phyloP scores from a whole-genome alignment of 495 filamentous ascomycete genomes.

The Saxophila tyrrhenica region DNA sequence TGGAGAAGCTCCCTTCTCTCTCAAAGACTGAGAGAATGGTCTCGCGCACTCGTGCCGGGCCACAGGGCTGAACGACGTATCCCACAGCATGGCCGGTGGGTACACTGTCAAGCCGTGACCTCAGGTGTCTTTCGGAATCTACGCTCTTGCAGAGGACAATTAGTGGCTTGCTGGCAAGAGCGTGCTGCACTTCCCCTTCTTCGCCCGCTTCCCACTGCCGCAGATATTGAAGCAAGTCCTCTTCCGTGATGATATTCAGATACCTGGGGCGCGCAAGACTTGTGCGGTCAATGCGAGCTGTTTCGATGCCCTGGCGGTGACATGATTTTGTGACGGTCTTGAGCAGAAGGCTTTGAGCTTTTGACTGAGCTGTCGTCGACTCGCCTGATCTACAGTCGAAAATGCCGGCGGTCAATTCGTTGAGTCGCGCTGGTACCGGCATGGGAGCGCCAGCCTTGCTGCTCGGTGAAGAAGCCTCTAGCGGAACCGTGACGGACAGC shows the following conservation, averaged over 20 bases:
- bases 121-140: conserved; percentile 5
- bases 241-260: conserved; percentile 4
- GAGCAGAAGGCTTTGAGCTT: background rate
- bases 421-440: background rate
- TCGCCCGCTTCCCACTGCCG: background rate
- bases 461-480: background rate
- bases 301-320: background rate
- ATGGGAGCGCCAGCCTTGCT: background rate
- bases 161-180: conserved; percentile 1
- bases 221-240: background rate
- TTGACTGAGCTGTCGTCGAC: background rate
- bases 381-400: background rate
- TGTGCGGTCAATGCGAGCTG: background rate
- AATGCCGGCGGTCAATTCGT: background rate
- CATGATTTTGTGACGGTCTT: background rate
- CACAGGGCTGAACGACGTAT: background rate
- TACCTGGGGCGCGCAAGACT: background rate
- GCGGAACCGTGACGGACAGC: conserved; percentile 8
- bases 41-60: background rate
- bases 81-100: background rate
- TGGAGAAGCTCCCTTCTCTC: background rate
- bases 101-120: background rate
- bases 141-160: conserved; percentile 12
- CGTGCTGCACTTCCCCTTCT: background rate
- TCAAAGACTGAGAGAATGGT: background rate